Evolutionary conservation across 1,284 basidiomycete genomes (phyloP).

Genomic region (Microbotryum saponariae): DNA sequence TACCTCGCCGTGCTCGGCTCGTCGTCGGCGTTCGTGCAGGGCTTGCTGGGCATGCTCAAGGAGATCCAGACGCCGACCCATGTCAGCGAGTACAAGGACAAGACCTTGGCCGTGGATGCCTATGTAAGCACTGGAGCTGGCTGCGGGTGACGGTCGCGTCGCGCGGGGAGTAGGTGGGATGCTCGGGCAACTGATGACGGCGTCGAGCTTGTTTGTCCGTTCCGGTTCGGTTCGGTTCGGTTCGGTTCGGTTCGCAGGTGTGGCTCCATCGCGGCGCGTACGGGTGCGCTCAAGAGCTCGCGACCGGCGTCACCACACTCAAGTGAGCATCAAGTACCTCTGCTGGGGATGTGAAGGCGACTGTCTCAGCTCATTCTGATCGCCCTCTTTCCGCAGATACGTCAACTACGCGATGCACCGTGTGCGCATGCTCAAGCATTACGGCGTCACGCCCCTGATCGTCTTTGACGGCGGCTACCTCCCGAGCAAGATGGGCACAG

Average conservation of each 20-base stretch:
- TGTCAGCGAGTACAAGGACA: constrained; percentile 62
- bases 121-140: constrained; percentile 20
- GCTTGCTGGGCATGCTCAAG: constrained; percentile 86
- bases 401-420: constrained; percentile 93
- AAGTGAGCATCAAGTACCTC: constrained; percentile 53
- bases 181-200: not conserved
- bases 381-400: constrained; percentile 54
- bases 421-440: constrained; percentile 73
- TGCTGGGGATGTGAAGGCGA: not conserved
- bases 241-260: constrained; percentile 79
- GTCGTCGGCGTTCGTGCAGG: constrained; percentile 49
- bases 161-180: not conserved
- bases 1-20: no score
- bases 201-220: not conserved
- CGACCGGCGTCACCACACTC: constrained; percentile 69
- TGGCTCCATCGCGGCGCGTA: constrained; percentile 96
- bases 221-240: constrained; percentile 58
- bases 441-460: constrained; percentile 78
- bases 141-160: not conserved
- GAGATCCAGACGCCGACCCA: constrained; percentile 72
- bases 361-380: not conserved
- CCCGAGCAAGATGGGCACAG: constrained; percentile 87
- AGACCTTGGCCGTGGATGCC: constrained; percentile 33
- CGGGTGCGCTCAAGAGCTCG: constrained; percentile 82
- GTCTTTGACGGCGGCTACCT: constrained; percentile 96